Conservation (phyloP, 345 rosid species). For the Physaria fendleri region DNA sequence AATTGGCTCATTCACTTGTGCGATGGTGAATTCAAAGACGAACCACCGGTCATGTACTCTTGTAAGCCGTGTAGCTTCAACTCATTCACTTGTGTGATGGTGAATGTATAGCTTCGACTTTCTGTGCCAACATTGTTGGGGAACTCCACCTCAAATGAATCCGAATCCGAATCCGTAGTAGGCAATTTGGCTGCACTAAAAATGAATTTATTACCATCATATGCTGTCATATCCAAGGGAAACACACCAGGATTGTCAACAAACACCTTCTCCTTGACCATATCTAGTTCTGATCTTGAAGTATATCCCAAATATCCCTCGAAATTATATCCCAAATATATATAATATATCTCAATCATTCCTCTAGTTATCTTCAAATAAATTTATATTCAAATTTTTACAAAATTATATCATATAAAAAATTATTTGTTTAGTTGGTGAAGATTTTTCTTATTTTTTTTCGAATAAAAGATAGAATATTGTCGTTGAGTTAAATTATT, state of each 20-base stretch:
- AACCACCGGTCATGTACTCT: constrained; percentile 42
- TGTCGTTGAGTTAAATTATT: too few relatives aligned
- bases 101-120: constrained; percentile 29
- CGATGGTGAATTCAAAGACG: constrained; percentile 36
- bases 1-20: too few relatives aligned
- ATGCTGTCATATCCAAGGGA: constrained; percentile 56
- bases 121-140: constrained; percentile 38
- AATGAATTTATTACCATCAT: constrained; percentile 81
- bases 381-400: too few relatives aligned
- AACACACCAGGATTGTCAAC: constrained; percentile 37
- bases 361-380: too few relatives aligned
- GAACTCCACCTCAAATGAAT: constrained; percentile 37
- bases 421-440: too few relatives aligned
- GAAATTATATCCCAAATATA: too few relatives aligned
- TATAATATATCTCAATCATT: too few relatives aligned
- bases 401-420: too few relatives aligned
- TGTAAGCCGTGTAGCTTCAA: constrained; percentile 50
- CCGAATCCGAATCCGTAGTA: too few relatives aligned
- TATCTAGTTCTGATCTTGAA: constrained; percentile 37
- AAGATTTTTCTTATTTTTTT: too few relatives aligned
- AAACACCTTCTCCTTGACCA: constrained; percentile 49
- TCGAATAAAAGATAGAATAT: too few relatives aligned
- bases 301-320: too few relatives aligned
- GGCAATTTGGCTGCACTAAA: constrained; percentile 55
- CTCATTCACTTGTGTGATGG: constrained; percentile 55